Conservation (phyloP, 106 monocot genomes). For the Phalaenopsis aphrodite region DNA sequence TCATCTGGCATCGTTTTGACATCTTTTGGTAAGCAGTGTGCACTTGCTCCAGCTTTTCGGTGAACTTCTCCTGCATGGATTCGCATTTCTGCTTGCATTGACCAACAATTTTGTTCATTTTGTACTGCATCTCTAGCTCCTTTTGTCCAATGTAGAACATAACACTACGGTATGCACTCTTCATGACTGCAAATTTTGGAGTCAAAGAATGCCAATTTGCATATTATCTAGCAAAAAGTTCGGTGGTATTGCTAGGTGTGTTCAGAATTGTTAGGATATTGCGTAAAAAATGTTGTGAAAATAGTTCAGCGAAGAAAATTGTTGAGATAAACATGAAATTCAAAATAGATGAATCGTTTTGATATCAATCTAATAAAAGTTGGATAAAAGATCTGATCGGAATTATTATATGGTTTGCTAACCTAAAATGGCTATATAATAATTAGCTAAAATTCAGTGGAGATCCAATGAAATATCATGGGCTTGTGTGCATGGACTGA, state of each 20-base stretch:
- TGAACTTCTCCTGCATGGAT: slow-evolving; percentile 87
- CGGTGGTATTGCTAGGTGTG: neutral
- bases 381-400: too few species aligned
- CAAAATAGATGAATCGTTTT: too few species aligned
- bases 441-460: too few species aligned
- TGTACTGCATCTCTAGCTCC: slow-evolving; percentile 96
- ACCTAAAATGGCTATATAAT: too few species aligned
- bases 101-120: slow-evolving; percentile 76
- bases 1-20: slow-evolving; percentile 84
- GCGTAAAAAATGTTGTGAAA: too few species aligned
- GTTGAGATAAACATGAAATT: neutral
- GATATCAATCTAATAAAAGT: too few species aligned
- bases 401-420: too few species aligned
- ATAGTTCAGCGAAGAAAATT: neutral
- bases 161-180: slow-evolving; percentile 72
- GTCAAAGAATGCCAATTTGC: slow-evolving; percentile 13
- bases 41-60: slow-evolving; percentile 80
- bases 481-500: too few species aligned
- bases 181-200: slow-evolving; percentile 61
- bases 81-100: slow-evolving; percentile 89
- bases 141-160: slow-evolving; percentile 95
- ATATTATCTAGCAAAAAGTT: neutral
- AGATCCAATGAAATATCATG: too few species aligned
- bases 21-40: slow-evolving; percentile 91
- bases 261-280: neutral